Evolutionary conservation across 1,284 basidiomycete species (phyloP).

Genomic region (Microbotryum intermedium): DNA sequence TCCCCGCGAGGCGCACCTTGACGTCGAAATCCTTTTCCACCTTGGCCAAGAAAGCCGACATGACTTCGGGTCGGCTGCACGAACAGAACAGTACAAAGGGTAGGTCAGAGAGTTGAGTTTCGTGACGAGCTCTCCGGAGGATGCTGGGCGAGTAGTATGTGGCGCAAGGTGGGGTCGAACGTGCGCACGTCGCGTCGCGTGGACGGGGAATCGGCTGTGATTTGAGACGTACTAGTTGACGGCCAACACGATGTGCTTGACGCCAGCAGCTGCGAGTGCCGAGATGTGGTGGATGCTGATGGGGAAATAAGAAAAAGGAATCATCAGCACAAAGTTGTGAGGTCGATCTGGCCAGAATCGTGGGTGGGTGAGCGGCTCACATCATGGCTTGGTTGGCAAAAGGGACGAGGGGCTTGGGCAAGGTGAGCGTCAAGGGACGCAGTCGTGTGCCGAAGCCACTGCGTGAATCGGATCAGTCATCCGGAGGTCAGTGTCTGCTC

Average conservation of each 20-base stretch:
- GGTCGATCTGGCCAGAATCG: neutral
- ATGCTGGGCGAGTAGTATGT: no score
- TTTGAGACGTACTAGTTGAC: constrained; percentile 42
- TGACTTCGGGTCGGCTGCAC: constrained; percentile 35
- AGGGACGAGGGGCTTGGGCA: constrained; percentile 47
- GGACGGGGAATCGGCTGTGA: no score
- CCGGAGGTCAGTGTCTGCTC: no score
- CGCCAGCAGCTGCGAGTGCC: constrained; percentile 40
- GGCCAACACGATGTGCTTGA: constrained; percentile 47
- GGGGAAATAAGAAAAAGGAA: neutral
- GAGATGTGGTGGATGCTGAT: neutral
- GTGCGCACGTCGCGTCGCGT: no score
- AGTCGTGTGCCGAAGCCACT: constrained; percentile 45
- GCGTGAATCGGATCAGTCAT: neutral
- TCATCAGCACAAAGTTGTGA: neutral
- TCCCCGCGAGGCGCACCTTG: constrained; percentile 24
- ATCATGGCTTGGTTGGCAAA: constrained; percentile 45
- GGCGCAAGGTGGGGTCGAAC: no score
- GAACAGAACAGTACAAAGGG: neutral
- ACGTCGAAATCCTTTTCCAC: constrained; percentile 47
- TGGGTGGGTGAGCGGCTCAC: neutral
- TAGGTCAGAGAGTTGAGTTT: no score
- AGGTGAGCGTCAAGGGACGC: constrained; percentile 45
- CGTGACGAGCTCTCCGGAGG: no score
- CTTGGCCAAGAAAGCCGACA: constrained; percentile 47